phyloP scores from a whole-genome alignment of 352 stramenopile species.

The Pythium brachiatum region DNA sequence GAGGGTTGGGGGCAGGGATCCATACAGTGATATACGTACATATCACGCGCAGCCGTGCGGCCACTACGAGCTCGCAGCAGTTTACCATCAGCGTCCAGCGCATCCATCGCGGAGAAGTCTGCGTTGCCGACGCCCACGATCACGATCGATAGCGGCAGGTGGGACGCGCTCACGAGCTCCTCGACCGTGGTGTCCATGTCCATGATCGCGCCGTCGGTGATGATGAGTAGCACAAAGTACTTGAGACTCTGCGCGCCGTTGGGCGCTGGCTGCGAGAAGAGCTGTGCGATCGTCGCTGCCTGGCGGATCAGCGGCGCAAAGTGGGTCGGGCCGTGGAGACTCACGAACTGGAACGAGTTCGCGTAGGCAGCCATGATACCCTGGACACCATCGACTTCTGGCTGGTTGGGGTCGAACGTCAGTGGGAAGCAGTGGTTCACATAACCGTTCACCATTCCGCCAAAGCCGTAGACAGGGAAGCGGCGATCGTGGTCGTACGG shows the following conservation, averaged over 20 bases:
- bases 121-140: conserved; percentile 81
- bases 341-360: conserved; percentile 62
- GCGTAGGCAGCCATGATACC: conserved; percentile 63
- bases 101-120: conserved; percentile 67
- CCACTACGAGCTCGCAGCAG: conserved; percentile 42
- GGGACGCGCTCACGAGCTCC: conserved; percentile 61
- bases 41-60: conserved; percentile 46
- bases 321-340: conserved; percentile 71
- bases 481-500: conserved; percentile 72
- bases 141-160: conserved; percentile 73
- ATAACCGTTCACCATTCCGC: conserved; percentile 55
- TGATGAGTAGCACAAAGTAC: conserved; percentile 75
- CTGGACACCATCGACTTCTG: conserved; percentile 58
- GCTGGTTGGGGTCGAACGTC: conserved; percentile 61
- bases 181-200: conserved; percentile 76
- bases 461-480: conserved; percentile 83
- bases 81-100: conserved; percentile 56
- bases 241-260: conserved; percentile 44
- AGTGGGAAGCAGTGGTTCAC: conserved; percentile 73
- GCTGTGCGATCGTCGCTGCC: conserved; percentile 53
- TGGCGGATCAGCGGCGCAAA: conserved; percentile 78
- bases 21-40: conserved; percentile 45
- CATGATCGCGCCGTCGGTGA: conserved; percentile 76
- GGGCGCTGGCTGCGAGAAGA: conserved; percentile 37
- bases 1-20: too few relatives aligned